Evolutionary conservation across 2,329 filamentous ascomycete genomes (phyloP).

Genomic region (Nannizziopsis arthrosporioides): DNA sequence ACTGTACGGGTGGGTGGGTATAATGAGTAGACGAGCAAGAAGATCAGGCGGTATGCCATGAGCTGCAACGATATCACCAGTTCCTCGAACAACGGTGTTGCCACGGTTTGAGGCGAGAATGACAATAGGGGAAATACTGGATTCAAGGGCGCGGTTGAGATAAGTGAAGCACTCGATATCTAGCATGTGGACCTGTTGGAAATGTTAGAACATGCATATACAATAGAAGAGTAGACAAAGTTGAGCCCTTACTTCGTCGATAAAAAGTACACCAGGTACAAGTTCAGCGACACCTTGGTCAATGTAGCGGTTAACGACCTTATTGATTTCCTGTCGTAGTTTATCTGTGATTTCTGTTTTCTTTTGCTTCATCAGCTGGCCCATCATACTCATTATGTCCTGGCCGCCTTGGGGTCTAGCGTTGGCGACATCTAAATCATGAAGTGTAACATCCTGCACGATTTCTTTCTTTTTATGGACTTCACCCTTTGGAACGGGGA

Average conservation of each 20-base stretch:
- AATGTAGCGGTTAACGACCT: slow-evolving; percentile 97
- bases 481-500: slow-evolving; percentile 95
- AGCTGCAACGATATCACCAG: slow-evolving; percentile 63
- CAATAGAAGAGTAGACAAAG: background rate
- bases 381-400: slow-evolving; percentile 99
- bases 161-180: slow-evolving; percentile 99
- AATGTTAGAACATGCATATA: slow-evolving; percentile 4
- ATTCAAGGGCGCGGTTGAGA: slow-evolving; percentile 94
- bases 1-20: slow-evolving; percentile 84
- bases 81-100: slow-evolving; percentile 83
- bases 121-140: slow-evolving; percentile 86
- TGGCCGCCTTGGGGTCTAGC: slow-evolving; percentile 90
- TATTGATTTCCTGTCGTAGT: slow-evolving; percentile 90
- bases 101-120: slow-evolving; percentile 95
- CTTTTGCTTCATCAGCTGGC: slow-evolving; percentile 97
- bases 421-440: slow-evolving; percentile 93
- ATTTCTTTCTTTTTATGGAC: slow-evolving; percentile 99
- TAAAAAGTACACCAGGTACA: slow-evolving; percentile 95
- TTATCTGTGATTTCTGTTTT: slow-evolving; percentile 99
- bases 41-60: slow-evolving; percentile 94
- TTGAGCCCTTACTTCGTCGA: slow-evolving; percentile 65
- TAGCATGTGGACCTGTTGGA: slow-evolving; percentile 83
- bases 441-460: slow-evolving; percentile 93
- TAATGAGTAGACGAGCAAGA: slow-evolving; percentile 83
- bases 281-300: slow-evolving; percentile 96